A percentile compares a stretch with the other conserved stretches of the same genome.
Conservation (phyloP, 208 protist species). For the Acanthamoeba polyphaga region DNA sequence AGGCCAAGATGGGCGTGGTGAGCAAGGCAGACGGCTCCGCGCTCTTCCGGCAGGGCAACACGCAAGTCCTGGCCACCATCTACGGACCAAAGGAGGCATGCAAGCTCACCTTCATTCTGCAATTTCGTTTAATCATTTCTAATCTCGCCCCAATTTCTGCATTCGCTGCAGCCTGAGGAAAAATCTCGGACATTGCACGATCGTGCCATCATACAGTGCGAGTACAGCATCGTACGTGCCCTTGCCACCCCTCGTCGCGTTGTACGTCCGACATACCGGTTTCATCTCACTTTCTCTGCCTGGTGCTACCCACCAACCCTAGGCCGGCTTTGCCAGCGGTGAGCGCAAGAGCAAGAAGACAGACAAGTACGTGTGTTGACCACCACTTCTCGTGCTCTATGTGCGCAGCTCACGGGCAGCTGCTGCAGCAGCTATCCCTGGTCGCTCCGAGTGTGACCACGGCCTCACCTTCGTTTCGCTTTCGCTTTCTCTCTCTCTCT, state of each 20-base stretch:
- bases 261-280: neutral
- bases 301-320: neutral
- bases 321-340: conserved; percentile 16
- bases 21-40: conserved; percentile 90
- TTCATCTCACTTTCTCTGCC: neutral
- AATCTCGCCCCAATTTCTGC: conserved; percentile 27
- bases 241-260: neutral
- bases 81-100: conserved; percentile 91
- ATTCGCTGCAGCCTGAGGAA: conserved; percentile 39
- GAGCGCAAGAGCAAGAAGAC: conserved; percentile 38
- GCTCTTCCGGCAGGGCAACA: conserved; percentile 89
- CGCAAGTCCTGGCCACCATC: conserved; percentile 90
- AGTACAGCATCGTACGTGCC: conserved; percentile 84
- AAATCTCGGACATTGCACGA: conserved; percentile 84
- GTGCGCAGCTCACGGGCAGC: neutral
- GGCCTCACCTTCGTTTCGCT: no score
- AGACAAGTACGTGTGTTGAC: conserved; percentile 8
- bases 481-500: neutral
- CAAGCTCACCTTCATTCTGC: neutral
- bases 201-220: conserved; percentile 89
- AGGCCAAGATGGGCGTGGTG: conserved; percentile 87
- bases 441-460: no score
- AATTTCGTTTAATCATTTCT: neutral
- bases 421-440: no score
- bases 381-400: neutral